Conservation (phyloP, 2,329 filamentous ascomycete genomes). For the Fonsecaea pedrosoi region DNA sequence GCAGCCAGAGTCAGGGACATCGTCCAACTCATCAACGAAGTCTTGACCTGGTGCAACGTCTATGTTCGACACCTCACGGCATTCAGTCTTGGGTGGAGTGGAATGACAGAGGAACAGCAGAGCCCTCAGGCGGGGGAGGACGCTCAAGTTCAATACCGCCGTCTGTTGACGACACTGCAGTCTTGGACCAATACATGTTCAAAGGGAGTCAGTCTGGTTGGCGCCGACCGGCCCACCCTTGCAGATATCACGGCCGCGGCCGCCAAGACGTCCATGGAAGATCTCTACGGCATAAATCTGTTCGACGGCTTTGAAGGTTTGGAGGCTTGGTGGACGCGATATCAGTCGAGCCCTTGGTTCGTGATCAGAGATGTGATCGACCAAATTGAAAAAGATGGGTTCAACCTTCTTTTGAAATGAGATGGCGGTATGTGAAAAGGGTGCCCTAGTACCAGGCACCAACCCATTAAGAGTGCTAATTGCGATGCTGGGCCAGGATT, state of each 20-base stretch:
- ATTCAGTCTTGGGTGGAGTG: constrained; percentile 9
- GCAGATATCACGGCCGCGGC: constrained; percentile 9
- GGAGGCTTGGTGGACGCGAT: constrained; percentile 5
- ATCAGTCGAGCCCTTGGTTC: constrained; percentile 8
- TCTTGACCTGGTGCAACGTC: constrained; percentile 12
- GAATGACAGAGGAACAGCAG: constrained; percentile 11
- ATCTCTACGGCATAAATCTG: constrained; percentile 10
- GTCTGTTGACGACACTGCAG: constrained; percentile 11
- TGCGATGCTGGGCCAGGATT: too few relatives aligned
- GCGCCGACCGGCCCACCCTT: constrained; percentile 9
- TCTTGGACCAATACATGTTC: constrained; percentile 7
- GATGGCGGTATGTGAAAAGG: constrained; percentile 2
- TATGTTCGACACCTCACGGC: constrained; percentile 7
- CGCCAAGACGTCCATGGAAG: constrained; percentile 11
- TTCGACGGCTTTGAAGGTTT: constrained; percentile 12
- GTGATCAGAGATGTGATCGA: constrained; percentile 9
- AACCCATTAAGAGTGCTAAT: too few relatives aligned
- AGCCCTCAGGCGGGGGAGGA: constrained; percentile 9
- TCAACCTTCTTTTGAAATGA: constrained; percentile 10
- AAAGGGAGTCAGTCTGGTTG: constrained; percentile 10
- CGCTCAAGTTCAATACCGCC: constrained; percentile 9
- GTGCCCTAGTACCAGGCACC: not conserved
- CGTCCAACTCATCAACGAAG: constrained; percentile 10
- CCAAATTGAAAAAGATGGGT: constrained; percentile 7
- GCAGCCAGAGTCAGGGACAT: constrained; percentile 12